Evolutionary conservation across 352 stramenopile species (phyloP).

Genomic region (Globisporangium alternatum): DNA sequence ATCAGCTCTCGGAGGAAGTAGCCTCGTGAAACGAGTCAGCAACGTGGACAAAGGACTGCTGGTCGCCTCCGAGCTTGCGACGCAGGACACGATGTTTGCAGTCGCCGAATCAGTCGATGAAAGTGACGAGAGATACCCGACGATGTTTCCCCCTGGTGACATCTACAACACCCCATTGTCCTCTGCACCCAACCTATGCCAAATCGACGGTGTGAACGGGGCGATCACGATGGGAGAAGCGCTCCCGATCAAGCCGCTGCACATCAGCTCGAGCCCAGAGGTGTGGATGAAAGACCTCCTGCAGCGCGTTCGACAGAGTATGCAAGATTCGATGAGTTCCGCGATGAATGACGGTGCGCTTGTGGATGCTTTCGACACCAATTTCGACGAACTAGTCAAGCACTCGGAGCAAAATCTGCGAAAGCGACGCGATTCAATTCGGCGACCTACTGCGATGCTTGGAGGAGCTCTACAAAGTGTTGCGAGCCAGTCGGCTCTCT

Average conservation of each 20-base stretch:
- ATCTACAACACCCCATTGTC: neutral
- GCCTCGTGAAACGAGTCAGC: neutral
- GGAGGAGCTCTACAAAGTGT: neutral
- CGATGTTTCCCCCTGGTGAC: neutral
- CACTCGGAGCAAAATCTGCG: conserved; percentile 10
- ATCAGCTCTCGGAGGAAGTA: conserved; percentile 9
- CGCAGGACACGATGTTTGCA: conserved; percentile 4
- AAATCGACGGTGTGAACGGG: conserved; percentile 44
- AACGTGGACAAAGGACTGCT: neutral
- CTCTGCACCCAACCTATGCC: conserved; percentile 18
- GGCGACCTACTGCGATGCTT: neutral
- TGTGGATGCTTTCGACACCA: conserved; percentile 36
- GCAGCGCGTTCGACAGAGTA: conserved; percentile 30
- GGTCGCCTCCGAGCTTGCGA: neutral
- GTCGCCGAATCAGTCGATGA: conserved; percentile 15
- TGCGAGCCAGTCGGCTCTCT: neutral
- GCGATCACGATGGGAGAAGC: conserved; percentile 22
- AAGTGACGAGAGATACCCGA: neutral
- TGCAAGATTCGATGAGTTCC: conserved; percentile 31
- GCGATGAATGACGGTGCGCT: conserved; percentile 37
- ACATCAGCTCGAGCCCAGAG: conserved; percentile 42
- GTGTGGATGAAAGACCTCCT: conserved; percentile 70
- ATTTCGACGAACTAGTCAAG: conserved; percentile 40
- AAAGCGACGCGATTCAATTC: conserved; percentile 11
- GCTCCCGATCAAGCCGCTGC: conserved; percentile 38